These are phyloP conservation scores for Pythium rhizo-oryzae DNA, from an alignment of 352 stramenopile genomes.

Conservation along the genomic window DNA sequence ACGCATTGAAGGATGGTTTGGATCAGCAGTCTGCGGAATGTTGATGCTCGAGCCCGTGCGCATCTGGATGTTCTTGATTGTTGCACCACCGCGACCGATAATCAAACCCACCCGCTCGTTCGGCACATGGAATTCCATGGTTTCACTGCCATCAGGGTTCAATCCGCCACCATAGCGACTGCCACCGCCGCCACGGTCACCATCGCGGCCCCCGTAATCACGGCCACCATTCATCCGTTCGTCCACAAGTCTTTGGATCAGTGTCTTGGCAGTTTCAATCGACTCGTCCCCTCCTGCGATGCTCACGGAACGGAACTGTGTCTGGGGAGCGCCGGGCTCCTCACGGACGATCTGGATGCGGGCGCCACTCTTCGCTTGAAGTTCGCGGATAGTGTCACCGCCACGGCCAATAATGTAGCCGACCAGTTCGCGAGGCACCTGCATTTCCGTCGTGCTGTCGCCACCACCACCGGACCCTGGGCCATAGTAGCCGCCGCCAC, in stretches of 20 bases:
- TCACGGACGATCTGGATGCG: slow-evolving; percentile 88
- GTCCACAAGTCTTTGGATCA: slow-evolving; percentile 87
- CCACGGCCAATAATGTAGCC: slow-evolving; percentile 92
- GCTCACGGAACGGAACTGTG: slow-evolving; percentile 66
- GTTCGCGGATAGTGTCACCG: slow-evolving; percentile 97
- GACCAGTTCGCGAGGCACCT: slow-evolving; percentile 95
- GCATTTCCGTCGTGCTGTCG: slow-evolving; percentile 78
- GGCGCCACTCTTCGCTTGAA: slow-evolving; percentile 89
- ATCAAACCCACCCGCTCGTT: slow-evolving; percentile 99
- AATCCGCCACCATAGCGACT: slow-evolving; percentile 49
- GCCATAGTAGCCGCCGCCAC: slow-evolving; percentile 46
- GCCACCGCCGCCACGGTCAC: slow-evolving; percentile 57
- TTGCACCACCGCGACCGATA: slow-evolving; percentile 96
- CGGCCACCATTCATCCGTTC: slow-evolving; percentile 52
- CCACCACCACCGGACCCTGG: slow-evolving; percentile 23
- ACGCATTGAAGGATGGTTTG: slow-evolving; percentile 90
- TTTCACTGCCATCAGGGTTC: slow-evolving; percentile 70
- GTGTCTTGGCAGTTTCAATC: slow-evolving; percentile 58
- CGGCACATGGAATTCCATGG: slow-evolving; percentile 88
- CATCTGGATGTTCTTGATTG: slow-evolving; percentile 98
- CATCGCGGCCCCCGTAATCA: slow-evolving; percentile 61
- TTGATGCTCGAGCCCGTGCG: slow-evolving; percentile 96
- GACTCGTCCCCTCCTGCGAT: slow-evolving; percentile 72
- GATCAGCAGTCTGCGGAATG: slow-evolving; percentile 93
- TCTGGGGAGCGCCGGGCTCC: slow-evolving; percentile 56